phyloP scores from a whole-genome alignment of 306 rosid species.

The Trifolium subterraneum region DNA sequence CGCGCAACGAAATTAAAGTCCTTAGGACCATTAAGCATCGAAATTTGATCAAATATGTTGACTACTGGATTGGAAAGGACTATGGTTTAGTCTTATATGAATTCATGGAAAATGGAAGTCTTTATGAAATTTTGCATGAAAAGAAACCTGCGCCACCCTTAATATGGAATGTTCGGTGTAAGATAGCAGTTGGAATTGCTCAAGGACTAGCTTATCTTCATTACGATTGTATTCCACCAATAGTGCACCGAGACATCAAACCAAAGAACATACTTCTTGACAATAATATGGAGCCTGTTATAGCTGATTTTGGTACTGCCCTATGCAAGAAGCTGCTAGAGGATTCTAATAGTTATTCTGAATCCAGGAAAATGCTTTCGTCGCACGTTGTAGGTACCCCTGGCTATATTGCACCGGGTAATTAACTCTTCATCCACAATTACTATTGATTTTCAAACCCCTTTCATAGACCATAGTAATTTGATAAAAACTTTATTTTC shows the following conservation, averaged over 20 bases:
- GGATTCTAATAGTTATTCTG: conserved; percentile 24
- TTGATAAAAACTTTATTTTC: neutral
- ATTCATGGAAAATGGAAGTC: conserved; percentile 81
- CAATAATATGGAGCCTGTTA: conserved; percentile 64
- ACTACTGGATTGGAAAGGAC: conserved; percentile 57
- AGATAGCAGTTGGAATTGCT: conserved; percentile 70
- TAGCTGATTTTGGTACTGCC: conserved; percentile 56
- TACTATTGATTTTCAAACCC: too few relatives aligned
- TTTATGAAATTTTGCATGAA: conserved; percentile 70
- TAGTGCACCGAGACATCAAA: conserved; percentile 83
- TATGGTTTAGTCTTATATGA: conserved; percentile 65
- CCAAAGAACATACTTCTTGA: conserved; percentile 76
- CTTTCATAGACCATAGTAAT: neutral
- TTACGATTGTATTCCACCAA: conserved; percentile 67
- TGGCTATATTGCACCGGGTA: conserved; percentile 88
- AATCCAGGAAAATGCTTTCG: conserved; percentile 54
- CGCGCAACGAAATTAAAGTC: conserved; percentile 66
- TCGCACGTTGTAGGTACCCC: conserved; percentile 56
- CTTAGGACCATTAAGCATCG: conserved; percentile 66
- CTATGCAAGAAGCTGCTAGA: conserved; percentile 44
- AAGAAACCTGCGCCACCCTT: conserved; percentile 50
- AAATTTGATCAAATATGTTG: conserved; percentile 57
- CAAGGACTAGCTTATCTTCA: conserved; percentile 80
- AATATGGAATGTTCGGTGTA: conserved; percentile 64
- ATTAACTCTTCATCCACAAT: conserved; percentile 20